Evolutionary conservation across 2,329 filamentous ascomycete genomes (phyloP), one percentile per base, ranked within the genome.

Genomic region (Apiospora kogelbergensis): DNA sequence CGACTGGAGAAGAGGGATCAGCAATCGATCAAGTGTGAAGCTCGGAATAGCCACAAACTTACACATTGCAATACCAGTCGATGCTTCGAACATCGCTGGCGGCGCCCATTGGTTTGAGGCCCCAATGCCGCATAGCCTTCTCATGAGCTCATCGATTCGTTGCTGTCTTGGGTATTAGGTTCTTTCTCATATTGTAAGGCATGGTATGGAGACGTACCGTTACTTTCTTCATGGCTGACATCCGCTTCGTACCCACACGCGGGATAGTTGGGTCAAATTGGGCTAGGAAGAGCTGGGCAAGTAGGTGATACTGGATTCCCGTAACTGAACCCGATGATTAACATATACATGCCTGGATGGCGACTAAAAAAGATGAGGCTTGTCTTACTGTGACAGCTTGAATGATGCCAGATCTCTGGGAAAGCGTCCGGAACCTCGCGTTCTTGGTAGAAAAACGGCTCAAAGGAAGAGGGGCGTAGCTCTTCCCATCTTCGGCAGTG

Each of bases 271-370:
- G 87, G 73, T 90, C 84, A 71, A 88, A 88, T 26, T 85, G 85
- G 22, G 83, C 79, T 1, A 91, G 81, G 41, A 91, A 83, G 6
- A 90, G 83, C 48, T 84, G 81, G 0, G 87, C 86, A 2, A 91
- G 81, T 68, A 89, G 84, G 72, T 88, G 84, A 75, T 90, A 88
- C 67, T 89, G 88, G 20, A 88, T 80, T 0, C 88, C 89, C 10
- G 88, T 86, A 6, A 89, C 87, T 86, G 68, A 3, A n/a, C 11
- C 20, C 9, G 17, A 10, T 13, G 13, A 40, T 30, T 68, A 65
- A 7, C 66, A 33, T 70, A 42, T 65, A 46, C 45, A 46, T 71
- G 17, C 7, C 63, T 63, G 57, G 20, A 63, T 57, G 37, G 33
- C 63, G n/a, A 44, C 45, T 17, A 42, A 40, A 30, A 11, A 20